Base-by-base conservation (phyloP, 148 eudicot species). In the Salicornia ramosissima region DNA sequence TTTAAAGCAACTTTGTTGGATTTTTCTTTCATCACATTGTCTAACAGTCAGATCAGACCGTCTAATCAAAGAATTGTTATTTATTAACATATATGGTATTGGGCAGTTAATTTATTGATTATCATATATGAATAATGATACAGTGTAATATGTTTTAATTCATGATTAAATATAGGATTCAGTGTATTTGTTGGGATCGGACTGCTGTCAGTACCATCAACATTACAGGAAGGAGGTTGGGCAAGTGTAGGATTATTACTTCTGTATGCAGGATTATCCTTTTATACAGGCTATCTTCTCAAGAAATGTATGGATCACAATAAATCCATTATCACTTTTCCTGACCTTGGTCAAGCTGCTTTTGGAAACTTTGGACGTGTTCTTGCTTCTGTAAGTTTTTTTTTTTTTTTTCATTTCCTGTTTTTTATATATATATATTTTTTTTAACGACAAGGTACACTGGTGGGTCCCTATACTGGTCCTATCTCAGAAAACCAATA, bases 191-290 rank as follows among this genome's bases (percentile, higher is more conserved):
- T 86, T 66, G 98, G 98, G 50, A 86, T 90, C 46, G 98, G 94
- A 69, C 80, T 93, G 54, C 85, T 93, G 9, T 90, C 98, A 19
- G 84, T 88, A 40, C 96, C 98, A 26, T 83, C 84, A 18, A 84
- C 96, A 3, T 78, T 93, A 55, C 86, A 80, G 74, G 80, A 90
- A 79, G 98, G 82, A 21, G 98, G 98, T n/a, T 93, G 98, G 98
- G 86, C 78, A 31, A 82, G 96, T 79, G 74, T 90, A 71, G 83
- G 19, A 22, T 71, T 88, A 25, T 83, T 93, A 13, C 18, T 83
- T 43, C 78, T 85, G 14, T 93, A 84, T 76, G 90, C 95, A 56
- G 69, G 75, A 9, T 28, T 90, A 24, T 87, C 92, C 73, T 90
- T 75, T 75, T 90, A 80, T 65, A 93, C 98, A 15, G 86, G 89